Evolutionary conservation across 768 basidiomycete genomes (phyloP).

Genomic region (Porphyrellus cyaneotinctus): DNA sequence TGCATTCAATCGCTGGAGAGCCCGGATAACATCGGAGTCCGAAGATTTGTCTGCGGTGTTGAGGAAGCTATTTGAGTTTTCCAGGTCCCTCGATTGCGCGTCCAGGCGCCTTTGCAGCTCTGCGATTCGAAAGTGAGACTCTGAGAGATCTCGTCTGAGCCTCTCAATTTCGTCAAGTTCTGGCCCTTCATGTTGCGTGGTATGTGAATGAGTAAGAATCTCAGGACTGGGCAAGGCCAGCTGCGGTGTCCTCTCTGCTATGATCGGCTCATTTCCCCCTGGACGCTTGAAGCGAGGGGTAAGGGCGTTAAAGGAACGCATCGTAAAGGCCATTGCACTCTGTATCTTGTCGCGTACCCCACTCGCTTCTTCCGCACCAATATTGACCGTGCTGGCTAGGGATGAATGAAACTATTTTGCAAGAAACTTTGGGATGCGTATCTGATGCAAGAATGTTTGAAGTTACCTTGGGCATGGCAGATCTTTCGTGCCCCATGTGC

Average conservation of each 20-base stretch:
- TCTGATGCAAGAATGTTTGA: not conserved
- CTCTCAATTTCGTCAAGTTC: not conserved
- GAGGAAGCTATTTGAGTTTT: conserved; percentile 3
- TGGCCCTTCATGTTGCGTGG: not conserved
- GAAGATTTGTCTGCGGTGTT: conserved; percentile 10
- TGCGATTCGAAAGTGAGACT: not conserved
- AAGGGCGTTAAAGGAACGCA: too few relatives aligned
- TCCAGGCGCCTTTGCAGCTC: conserved; percentile 6
- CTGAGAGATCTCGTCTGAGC: conserved; percentile 5
- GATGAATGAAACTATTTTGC: not conserved
- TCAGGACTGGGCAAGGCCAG: not conserved
- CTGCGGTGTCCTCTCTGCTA: not conserved
- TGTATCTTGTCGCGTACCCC: not conserved
- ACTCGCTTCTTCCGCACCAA: not conserved
- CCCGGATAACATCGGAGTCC: conserved; percentile 8
- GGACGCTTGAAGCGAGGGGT: not conserved
- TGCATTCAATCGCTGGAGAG: conserved; percentile 12
- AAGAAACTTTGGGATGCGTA: not conserved
- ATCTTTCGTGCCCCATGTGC: not conserved
- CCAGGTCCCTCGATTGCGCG: conserved; percentile 7
- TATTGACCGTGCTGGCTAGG: not conserved
- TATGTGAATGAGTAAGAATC: not conserved
- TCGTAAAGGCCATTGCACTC: not conserved
- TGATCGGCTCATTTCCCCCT: too few relatives aligned
- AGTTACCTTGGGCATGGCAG: not conserved